phyloP scores from a whole-genome alignment of 1,284 basidiomycete species.

The Phellopilus nigrolimitatus region DNA sequence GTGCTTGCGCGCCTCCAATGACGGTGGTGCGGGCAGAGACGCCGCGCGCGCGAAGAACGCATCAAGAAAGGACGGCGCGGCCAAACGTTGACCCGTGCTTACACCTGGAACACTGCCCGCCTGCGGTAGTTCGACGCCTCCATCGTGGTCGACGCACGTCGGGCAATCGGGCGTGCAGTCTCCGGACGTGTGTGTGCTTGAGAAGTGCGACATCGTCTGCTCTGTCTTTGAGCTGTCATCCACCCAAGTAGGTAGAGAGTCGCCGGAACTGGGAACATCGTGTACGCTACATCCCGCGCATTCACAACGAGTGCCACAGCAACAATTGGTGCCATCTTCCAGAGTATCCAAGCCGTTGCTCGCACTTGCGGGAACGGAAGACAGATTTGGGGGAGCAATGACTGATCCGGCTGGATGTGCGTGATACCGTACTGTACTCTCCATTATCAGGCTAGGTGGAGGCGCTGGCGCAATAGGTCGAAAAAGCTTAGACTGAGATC shows the following conservation, averaged over 20 bases:
- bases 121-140: conserved; percentile 39
- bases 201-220: background rate
- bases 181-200: background rate
- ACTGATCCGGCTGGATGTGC: background rate
- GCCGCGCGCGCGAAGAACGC: conserved; percentile 61
- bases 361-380: background rate
- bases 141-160: conserved; percentile 54
- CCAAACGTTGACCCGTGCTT: conserved; percentile 13
- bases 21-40: conserved; percentile 47
- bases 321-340: conserved; percentile 61
- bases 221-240: conserved; percentile 1
- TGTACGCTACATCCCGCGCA: conserved; percentile 72
- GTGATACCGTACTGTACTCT: background rate
- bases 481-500: background rate
- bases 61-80: conserved; percentile 39
- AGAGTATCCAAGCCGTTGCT: too few relatives aligned
- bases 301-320: conserved; percentile 62
- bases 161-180: conserved; percentile 52
- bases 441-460: background rate
- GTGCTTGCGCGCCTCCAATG: conserved; percentile 36
- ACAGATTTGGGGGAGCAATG: background rate
- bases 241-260: conserved; percentile 7
- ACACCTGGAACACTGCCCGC: conserved; percentile 18
- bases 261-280: conserved; percentile 37
- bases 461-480: conserved; percentile 1